Percentiles rank a stretch among this genome's conserved stretches.
Conservation (phyloP, 1,284 basidiomycete genomes). For the Exobasidium cylindrosporum region DNA sequence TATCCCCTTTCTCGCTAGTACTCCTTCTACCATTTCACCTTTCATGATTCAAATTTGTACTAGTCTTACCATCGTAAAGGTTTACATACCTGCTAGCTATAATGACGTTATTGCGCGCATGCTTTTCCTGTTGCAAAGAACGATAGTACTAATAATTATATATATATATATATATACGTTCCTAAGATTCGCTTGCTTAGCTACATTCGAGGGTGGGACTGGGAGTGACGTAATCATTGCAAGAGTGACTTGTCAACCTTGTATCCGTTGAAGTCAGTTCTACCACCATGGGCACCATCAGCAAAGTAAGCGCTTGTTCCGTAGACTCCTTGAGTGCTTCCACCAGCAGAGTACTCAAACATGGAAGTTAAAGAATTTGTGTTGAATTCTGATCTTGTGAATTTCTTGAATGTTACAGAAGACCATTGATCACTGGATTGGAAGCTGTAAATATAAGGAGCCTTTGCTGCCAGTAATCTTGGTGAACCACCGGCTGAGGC, state of each 20-base stretch:
- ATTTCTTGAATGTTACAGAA: conserved; percentile 27
- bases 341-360: conserved; percentile 40
- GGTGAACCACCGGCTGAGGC: conserved; percentile 17
- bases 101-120: too few relatives aligned
- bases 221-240: not conserved
- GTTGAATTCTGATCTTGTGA: conserved; percentile 33
- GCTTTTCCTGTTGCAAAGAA: too few relatives aligned
- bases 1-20: too few relatives aligned
- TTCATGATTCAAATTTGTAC: too few relatives aligned
- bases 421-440: conserved; percentile 38
- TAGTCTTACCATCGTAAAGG: too few relatives aligned
- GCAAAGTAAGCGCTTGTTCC: conserved; percentile 49
- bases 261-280: conserved; percentile 37
- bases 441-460: conserved; percentile 44
- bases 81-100: too few relatives aligned
- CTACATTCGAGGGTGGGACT: too few relatives aligned
- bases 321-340: conserved; percentile 32
- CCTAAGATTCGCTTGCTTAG: too few relatives aligned
- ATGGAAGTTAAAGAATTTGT: conserved; percentile 44
- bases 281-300: conserved; percentile 42
- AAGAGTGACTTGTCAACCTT: conserved; percentile 22
- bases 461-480: conserved; percentile 44
- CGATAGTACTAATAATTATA: too few relatives aligned
- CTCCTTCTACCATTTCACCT: too few relatives aligned
- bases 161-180: too few relatives aligned